Evolutionary conservation across 768 basidiomycete species (phyloP).

Genomic region (Tubosaeta brunneosetosa): DNA sequence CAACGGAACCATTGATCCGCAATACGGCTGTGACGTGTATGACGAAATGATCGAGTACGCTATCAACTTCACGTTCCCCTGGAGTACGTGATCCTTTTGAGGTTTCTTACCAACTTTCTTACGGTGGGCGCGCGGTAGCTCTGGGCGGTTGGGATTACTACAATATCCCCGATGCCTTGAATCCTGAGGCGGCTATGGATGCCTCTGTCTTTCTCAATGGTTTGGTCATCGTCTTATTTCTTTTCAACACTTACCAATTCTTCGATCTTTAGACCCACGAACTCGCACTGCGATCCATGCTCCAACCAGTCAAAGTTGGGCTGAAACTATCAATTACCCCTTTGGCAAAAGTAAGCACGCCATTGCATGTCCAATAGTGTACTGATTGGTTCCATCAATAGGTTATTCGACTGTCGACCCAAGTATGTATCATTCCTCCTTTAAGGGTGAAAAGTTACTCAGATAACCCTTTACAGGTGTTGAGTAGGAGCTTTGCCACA

Average conservation of each 20-base stretch:
- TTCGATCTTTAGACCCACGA: slow-evolving; percentile 38
- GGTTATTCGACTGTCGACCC: slow-evolving; percentile 25
- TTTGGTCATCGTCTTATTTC: slow-evolving; percentile 23
- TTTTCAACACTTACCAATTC: not conserved
- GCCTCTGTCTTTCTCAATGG: slow-evolving; percentile 60
- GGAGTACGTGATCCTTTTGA: slow-evolving; percentile 33
- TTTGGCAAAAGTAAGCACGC: slow-evolving; percentile 29
- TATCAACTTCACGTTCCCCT: slow-evolving; percentile 65
- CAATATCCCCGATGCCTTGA: slow-evolving; percentile 52
- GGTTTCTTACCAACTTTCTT: too few species aligned
- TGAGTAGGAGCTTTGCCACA: slow-evolving; percentile 25
- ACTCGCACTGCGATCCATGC: slow-evolving; percentile 65
- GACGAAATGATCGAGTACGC: slow-evolving; percentile 70
- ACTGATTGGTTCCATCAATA: slow-evolving; percentile 6
- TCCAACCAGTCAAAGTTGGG: slow-evolving; percentile 53
- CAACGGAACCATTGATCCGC: slow-evolving; percentile 54
- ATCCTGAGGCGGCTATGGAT: slow-evolving; percentile 47
- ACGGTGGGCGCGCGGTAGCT: too few species aligned
- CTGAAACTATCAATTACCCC: slow-evolving; percentile 30
- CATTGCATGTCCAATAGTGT: not conserved
- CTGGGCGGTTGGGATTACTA: slow-evolving; percentile 34
- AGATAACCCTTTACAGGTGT: slow-evolving; percentile 20
- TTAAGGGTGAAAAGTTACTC: not conserved
- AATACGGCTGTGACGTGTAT: slow-evolving; percentile 64
- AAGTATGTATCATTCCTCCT: slow-evolving; percentile 23